Percentiles rank a stretch among this genome's conserved stretches.
phyloP scores from a whole-genome alignment of 2,329 filamentous ascomycete genomes.

The Scopulariopsis brevicaulis region DNA sequence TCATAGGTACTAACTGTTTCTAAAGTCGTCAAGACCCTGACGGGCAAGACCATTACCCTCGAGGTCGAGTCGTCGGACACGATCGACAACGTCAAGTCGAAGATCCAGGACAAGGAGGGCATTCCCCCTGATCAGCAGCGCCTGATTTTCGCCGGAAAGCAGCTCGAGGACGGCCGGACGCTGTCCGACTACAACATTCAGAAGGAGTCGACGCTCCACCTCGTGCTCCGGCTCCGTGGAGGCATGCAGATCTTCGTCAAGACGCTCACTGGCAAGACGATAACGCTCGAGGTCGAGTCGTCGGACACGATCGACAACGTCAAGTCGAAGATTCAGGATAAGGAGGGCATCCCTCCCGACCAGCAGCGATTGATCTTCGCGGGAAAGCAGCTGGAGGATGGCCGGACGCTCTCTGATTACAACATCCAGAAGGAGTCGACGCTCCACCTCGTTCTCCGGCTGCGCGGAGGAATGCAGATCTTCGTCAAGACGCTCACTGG shows the following conservation, averaged over 20 bases:
- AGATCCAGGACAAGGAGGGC: constrained; percentile 97
- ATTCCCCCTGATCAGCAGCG: constrained; percentile 95
- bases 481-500: constrained; percentile 82
- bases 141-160: constrained; percentile 91
- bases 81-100: constrained; percentile 94
- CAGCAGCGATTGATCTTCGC: constrained; percentile 95
- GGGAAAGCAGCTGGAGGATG: constrained; percentile 89
- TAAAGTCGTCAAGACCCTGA: constrained; percentile 66
- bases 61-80: constrained; percentile 99
- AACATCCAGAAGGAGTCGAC: constrained; percentile 93
- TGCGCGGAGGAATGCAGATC: constrained; percentile 80
- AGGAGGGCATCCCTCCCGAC: constrained; percentile 88
- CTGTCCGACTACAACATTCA: constrained; percentile 92
- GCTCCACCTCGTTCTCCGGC: constrained; percentile 67
- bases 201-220: constrained; percentile 78
- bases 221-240: constrained; percentile 79
- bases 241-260: constrained; percentile 88
- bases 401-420: constrained; percentile 84
- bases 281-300: constrained; percentile 82
- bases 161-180: constrained; percentile 88
- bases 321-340: constrained; percentile 86
- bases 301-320: constrained; percentile 92
- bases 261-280: constrained; percentile 85
- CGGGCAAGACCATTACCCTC: constrained; percentile 98
- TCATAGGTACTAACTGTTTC: constrained; percentile 6